phyloP scores from a whole-genome alignment of 768 basidiomycete species.

The Tricholoma hemisulphureum region DNA sequence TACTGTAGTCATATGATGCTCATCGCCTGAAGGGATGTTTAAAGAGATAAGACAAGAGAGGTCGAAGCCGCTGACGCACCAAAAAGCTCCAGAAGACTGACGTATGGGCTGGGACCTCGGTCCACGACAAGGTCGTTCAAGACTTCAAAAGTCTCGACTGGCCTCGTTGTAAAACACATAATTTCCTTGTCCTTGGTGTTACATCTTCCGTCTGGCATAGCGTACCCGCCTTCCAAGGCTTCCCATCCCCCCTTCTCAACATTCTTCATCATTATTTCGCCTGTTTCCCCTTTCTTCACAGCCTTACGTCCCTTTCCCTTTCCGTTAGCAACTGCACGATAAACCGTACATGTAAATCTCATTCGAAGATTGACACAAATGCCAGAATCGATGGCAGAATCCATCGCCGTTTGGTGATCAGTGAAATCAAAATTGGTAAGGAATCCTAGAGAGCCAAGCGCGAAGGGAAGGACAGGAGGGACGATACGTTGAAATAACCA shows the following conservation, averaged over 20 bases:
- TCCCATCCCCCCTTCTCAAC: conserved; percentile 93
- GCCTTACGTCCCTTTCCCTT: conserved; percentile 71
- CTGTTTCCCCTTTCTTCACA: conserved; percentile 89
- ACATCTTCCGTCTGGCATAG: conserved; percentile 43
- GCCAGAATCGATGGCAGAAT: conserved; percentile 84
- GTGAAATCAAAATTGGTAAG: conserved; percentile 95
- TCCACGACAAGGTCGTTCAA: conserved; percentile 98
- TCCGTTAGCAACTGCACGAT: conserved; percentile 81
- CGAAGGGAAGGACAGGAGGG: conserved; percentile 97
- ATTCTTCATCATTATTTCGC: conserved; percentile 96
- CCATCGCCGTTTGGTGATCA: conserved; percentile 81
- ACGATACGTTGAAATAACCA: conserved; percentile 99
- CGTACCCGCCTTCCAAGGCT: conserved; percentile 75
- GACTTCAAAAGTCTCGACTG: conserved; percentile 94
- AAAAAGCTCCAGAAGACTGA: conserved; percentile 92
- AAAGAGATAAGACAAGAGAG: background rate
- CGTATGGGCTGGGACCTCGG: conserved; percentile 96
- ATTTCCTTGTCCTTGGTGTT: conserved; percentile 88
- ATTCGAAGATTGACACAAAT: conserved; percentile 97
- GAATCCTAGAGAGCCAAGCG: conserved; percentile 95
- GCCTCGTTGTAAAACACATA: conserved; percentile 94
- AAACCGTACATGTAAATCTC: conserved; percentile 99
- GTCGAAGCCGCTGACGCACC: conserved; percentile 52
- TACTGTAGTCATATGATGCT: conserved; percentile 98
- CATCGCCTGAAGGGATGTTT: conserved; percentile 69